These are phyloP conservation scores for Fagus crenata DNA, from an alignment of 306 rosid genomes.

Conservation along the genomic window DNA sequence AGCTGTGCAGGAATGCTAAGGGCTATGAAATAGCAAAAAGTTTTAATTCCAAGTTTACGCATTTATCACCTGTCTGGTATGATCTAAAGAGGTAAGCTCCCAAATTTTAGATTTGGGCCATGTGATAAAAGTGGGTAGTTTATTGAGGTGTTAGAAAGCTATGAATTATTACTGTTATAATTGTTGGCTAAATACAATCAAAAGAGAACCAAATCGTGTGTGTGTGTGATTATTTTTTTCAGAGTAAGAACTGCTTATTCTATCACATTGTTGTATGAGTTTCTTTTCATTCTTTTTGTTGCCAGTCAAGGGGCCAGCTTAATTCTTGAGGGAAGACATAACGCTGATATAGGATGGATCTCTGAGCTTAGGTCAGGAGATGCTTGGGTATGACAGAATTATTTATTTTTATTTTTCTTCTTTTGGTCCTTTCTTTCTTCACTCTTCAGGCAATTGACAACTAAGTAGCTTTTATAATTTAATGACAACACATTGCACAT, in stretches of 20 bases:
- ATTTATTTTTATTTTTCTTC: neutral
- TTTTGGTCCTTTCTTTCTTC: conserved; percentile 1
- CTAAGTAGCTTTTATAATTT: conserved; percentile 10
- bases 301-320: conserved; percentile 72
- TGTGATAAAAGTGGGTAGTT: conserved; percentile 18
- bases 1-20: conserved; percentile 75
- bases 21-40: conserved; percentile 86
- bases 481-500: neutral
- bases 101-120: conserved; percentile 12
- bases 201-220: neutral
- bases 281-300: conserved; percentile 41
- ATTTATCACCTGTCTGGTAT: conserved; percentile 95
- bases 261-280: conserved; percentile 28
- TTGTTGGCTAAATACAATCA: neutral
- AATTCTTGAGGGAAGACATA: conserved; percentile 86
- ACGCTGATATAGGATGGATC: conserved; percentile 90
- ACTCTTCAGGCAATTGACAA: neutral
- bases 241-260: neutral
- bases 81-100: conserved; percentile 80
- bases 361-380: conserved; percentile 75
- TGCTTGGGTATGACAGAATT: conserved; percentile 59
- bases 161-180: neutral
- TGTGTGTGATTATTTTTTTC: neutral
- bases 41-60: conserved; percentile 88
- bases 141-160: neutral